Percentiles rank a stretch among this genome's conserved stretches.
Conservation (phyloP, 768 basidiomycete genomes). For the Kwoniella botswanensis region DNA sequence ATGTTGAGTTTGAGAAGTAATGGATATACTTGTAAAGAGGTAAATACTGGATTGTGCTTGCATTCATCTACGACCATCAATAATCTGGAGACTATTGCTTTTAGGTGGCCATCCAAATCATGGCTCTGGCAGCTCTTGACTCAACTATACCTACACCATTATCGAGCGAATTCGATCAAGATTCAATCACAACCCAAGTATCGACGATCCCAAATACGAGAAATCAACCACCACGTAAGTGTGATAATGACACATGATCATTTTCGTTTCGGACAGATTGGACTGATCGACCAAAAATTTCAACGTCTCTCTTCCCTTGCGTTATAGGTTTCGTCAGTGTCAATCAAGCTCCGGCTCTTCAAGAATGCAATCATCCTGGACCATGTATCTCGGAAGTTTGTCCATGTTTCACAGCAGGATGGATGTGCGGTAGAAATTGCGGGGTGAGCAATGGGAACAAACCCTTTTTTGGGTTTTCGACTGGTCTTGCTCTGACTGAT, state of each 20-base stretch:
- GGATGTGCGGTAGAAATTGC: conserved; percentile 24
- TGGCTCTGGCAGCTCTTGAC: neutral
- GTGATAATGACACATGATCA: too few species aligned
- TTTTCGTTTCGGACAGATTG: neutral
- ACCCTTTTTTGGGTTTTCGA: neutral
- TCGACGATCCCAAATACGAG: neutral
- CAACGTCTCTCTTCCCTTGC: neutral
- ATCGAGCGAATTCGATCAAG: neutral
- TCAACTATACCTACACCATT: neutral
- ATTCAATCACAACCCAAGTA: neutral
- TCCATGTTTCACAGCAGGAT: conserved; percentile 1
- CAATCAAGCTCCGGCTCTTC: neutral
- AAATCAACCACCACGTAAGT: too few species aligned
- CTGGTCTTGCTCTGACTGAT: neutral
- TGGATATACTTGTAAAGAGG: neutral
- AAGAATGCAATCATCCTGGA: conserved; percentile 20
- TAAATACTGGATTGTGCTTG: neutral
- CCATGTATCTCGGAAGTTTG: conserved; percentile 12
- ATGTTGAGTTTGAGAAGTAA: neutral
- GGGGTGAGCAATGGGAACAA: conserved; percentile 9
- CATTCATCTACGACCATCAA: neutral
- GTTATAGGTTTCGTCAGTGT: neutral
- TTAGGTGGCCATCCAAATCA: neutral
- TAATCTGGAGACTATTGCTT: too few species aligned
- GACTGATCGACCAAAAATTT: neutral